phyloP scores from a whole-genome alignment of 805 yeast genomes.

The Wickerhamomyces bovis region DNA sequence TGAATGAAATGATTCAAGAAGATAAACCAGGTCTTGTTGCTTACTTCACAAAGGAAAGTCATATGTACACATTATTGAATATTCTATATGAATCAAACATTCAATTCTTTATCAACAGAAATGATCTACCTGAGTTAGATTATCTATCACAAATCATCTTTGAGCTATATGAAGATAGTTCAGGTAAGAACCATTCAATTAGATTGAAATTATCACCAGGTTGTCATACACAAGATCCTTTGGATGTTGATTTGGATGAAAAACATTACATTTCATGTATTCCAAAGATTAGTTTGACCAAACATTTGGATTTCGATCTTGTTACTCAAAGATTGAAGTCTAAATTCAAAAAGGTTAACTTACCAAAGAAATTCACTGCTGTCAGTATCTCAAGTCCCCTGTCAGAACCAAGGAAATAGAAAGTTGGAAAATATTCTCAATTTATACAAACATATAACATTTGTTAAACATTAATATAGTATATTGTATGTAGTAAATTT shows the following conservation, averaged over 20 bases:
- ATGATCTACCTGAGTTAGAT: conserved; percentile 94
- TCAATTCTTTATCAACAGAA: conserved; percentile 93
- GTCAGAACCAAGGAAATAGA: conserved; percentile 17
- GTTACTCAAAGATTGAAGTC: conserved; percentile 76
- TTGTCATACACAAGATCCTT: conserved; percentile 95
- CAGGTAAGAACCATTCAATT: conserved; percentile 79
- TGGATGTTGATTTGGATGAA: conserved; percentile 93
- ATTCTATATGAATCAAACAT: conserved; percentile 86
- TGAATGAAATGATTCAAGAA: conserved; percentile 69
- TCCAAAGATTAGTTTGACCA: conserved; percentile 81
- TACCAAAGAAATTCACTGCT: conserved; percentile 89
- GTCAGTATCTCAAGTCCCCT: conserved; percentile 75
- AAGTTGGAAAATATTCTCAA: too few relatives aligned
- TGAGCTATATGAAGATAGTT: conserved; percentile 82
- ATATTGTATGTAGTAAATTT: not conserved
- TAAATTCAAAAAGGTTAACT: conserved; percentile 76
- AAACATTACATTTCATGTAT: conserved; percentile 96
- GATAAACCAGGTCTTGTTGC: conserved; percentile 81
- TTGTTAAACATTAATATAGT: not conserved
- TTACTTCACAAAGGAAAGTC: conserved; percentile 95
- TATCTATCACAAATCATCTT: conserved; percentile 91
- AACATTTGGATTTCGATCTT: conserved; percentile 88
- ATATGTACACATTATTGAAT: conserved; percentile 87
- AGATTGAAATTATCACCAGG: conserved; percentile 94
- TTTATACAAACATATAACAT: not conserved